Base-by-base conservation (phyloP, 306 rosid genomes). In the Acacia crassicarpa region DNA sequence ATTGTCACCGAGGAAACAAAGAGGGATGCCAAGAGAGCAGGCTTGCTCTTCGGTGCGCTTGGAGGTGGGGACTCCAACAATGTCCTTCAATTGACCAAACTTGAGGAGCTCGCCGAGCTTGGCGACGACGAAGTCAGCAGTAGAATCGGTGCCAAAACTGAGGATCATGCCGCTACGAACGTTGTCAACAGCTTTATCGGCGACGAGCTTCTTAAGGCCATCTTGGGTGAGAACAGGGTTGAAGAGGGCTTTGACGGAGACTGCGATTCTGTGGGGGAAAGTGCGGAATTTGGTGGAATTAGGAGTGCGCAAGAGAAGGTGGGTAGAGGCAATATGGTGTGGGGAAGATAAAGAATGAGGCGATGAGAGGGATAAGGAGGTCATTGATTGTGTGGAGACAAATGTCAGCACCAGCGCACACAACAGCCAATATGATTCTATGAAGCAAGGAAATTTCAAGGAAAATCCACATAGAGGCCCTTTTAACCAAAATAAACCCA, bases 1-100 rank as follows among this genome's bases (percentile, higher is more conserved):
- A 65, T 93, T 92, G 67, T 91, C 86, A 71, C 91, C 93, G 68
- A 93, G 94, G 75, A 93, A 61, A 5, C 96, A 93, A 56, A 93
- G 94, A 0, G 97, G 97, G 62, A 93, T 91, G 11, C 91, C 94
- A 67, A 93, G 84, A 14, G 90, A 86, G 19, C 96, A 88, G 1
- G 97, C 96, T 43, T 93, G 97, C 79, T 93, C 94, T 67, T 91
- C 97, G 0, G 97, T 93, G n/a, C 97, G 93, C 41, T 91, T 93
- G 2, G 96, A 93, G 77, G 96, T 93, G 4, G 97, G 97, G 51
- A 91, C 84, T 14, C 97, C 96, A 20, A 93, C 49, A 69, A 93
- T 91, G 89, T 91, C 22, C 23, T 86, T 79, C 49, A 93, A 82
- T 12, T 90, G 33, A 43, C 97, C 96, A 68, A 94, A 83, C 62